These are phyloP conservation scores for Suillus spraguei DNA, from an alignment of 768 basidiomycete species.

Conservation along the genomic window DNA sequence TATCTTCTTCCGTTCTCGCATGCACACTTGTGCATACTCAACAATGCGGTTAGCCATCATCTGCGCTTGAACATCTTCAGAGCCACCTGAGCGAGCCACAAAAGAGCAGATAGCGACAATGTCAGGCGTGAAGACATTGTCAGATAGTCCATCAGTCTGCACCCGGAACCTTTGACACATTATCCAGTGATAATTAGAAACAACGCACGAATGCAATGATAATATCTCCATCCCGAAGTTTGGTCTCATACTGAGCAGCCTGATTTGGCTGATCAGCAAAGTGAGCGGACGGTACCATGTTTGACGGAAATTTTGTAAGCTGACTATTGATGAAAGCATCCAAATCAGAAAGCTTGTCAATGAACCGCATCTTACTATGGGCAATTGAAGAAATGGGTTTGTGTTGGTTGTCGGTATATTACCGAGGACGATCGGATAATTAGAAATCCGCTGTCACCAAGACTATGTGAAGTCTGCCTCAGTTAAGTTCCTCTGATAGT, in stretches of 20 bases:
- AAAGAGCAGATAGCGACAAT: conserved; percentile 71
- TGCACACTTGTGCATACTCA: conserved; percentile 67
- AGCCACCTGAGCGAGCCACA: conserved; percentile 53
- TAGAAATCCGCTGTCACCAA: conserved; percentile 80
- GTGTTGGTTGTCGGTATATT: conserved; percentile 44
- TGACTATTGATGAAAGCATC: conserved; percentile 24
- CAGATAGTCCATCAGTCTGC: conserved; percentile 58
- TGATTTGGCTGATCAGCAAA: conserved; percentile 41
- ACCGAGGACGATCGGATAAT: conserved; percentile 71
- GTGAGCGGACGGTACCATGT: conserved; percentile 12
- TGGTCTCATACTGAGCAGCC: conserved; percentile 48
- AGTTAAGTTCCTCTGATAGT: conserved; percentile 8
- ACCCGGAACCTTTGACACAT: conserved; percentile 4
- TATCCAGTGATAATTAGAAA: not conserved
- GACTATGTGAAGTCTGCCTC: conserved; percentile 38
- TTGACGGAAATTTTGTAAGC: conserved; percentile 38
- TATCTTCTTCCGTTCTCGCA: conserved; percentile 62
- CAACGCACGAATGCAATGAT: conserved; percentile 49
- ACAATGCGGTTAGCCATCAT: conserved; percentile 73
- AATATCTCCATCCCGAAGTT: conserved; percentile 54
- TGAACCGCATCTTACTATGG: conserved; percentile 27
- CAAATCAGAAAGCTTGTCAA: not conserved
- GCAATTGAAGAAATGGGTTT: conserved; percentile 38
- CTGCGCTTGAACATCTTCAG: conserved; percentile 67
- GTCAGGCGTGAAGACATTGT: conserved; percentile 68